Base-by-base conservation (phyloP, 2,329 filamentous ascomycete species). In the Penicillium brasilianum region DNA sequence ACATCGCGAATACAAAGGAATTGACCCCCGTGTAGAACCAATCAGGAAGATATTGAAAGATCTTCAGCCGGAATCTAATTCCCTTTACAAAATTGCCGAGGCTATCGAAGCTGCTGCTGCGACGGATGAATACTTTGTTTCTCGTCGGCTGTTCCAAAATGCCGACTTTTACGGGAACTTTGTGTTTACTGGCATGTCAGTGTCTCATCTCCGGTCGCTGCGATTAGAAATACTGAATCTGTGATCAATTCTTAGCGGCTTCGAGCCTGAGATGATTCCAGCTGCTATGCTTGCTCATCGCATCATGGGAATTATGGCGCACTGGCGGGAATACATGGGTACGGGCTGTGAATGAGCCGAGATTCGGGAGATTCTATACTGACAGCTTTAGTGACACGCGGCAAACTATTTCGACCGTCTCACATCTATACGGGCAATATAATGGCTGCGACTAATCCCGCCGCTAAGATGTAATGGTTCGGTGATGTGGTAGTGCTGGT, bases 81-180 rank as follows among this genome's bases (percentile, higher is more conserved):
- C 57, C 5, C 55, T 71, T 1, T 32, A 72, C 7, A 65, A 72
- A 65, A 57, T 73, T 8, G 67, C 72, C 58, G 60, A 72, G 18
- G 60, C 56, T 5, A 72, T 75, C n/a, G 72, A 75, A 34, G 44
- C 53, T 11, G 43, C 66, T 13, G 72, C 71, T 5, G 54, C 63
- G 1, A 54, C 50, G 2, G 73, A 76, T 49, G 71, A 71, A 11
- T 75, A 72, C 39, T 74, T 75, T 20, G 16, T 16, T 1, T 53
- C 34, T 0, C 61, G 71, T n/a, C 71, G 73, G 4, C 65, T 83
- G 8, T 77, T 79, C 54, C 76, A 78, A 0, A 82, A 82, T 62
- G 80, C 77, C 2, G 80, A 83, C 58, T 72, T 82, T n/a, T 81
- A 78, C 62, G 78, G 76, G 5, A 74, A 74, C 58, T 81, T 82